A percentile compares a stretch with the other conserved stretches of the same genome.
phyloP scores from a whole-genome alignment of 164 flowering plant genomes.

The Piper longum region DNA sequence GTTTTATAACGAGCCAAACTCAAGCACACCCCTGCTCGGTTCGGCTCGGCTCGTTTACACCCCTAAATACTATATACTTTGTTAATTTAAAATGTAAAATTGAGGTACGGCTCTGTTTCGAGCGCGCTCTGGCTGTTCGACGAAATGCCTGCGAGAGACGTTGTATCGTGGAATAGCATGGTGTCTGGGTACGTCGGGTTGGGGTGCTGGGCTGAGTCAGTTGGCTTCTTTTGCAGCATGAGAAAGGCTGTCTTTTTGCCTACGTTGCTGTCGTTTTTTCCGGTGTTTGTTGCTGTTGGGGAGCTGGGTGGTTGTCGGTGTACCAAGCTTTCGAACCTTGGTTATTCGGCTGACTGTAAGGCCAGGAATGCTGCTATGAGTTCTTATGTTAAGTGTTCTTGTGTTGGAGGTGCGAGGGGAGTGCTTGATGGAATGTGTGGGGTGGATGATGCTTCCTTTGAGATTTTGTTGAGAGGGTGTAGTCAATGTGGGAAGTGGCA shows the following conservation, averaged over 20 bases:
- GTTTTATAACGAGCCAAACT: too few relatives aligned
- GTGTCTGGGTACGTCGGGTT: slow-evolving; percentile 11
- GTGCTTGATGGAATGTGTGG: slow-evolving; percentile 7
- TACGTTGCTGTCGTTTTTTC: slow-evolving; percentile 13
- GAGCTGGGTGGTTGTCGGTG: slow-evolving; percentile 7
- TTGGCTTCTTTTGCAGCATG: slow-evolving; percentile 10
- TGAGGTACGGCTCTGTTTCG: neutral
- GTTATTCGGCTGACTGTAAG: slow-evolving; percentile 10
- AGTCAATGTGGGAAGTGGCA: slow-evolving; percentile 2
- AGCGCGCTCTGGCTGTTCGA: slow-evolving; percentile 9
- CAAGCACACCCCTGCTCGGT: too few relatives aligned
- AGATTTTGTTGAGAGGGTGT: slow-evolving; percentile 14
- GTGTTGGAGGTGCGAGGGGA: slow-evolving; percentile 5
- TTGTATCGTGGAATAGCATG: slow-evolving; percentile 18
- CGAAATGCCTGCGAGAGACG: slow-evolving; percentile 15
- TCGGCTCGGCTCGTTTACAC: too few relatives aligned
- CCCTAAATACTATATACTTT: too few relatives aligned
- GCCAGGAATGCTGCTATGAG: slow-evolving; percentile 14
- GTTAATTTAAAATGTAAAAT: too few relatives aligned
- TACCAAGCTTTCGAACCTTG: slow-evolving; percentile 15
- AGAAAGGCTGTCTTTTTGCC: slow-evolving; percentile 10
- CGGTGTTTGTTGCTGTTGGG: slow-evolving; percentile 8
- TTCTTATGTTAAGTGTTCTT: slow-evolving; percentile 13
- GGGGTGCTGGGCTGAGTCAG: slow-evolving; percentile 2
- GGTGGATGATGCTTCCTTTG: slow-evolving; percentile 15